Base-by-base conservation (phyloP, 164 flowering plant species). In the Dillenia suffruticosa region DNA sequence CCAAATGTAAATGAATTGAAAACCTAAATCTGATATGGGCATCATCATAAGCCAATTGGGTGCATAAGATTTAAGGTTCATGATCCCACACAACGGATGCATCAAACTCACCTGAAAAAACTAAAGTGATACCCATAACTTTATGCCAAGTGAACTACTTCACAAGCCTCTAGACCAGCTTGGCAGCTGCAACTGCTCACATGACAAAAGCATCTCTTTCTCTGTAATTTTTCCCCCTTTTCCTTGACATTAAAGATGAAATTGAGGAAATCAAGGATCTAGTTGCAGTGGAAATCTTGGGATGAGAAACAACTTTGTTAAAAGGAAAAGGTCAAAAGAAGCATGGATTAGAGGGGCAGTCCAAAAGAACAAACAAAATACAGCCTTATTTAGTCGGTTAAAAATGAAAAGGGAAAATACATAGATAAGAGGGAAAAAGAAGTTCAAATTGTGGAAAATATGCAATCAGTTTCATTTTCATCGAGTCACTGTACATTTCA, bases 131-230 rank as follows among this genome's bases (percentile, higher is more conserved):
- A 9, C 22, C 22, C 55, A 52, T n/a, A n/a, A 52, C 55, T 52
- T 15, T 52, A 13, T 50, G 40, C 5, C 3, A 32, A 32, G 40
- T 32, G 40, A 32, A 32, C 40, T 32, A 32, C 40, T 32, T 32
- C 40, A 32, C 40, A 32, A 32, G 40, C 7, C 40, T 26, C 40
- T 0, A 1, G 22, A 9, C 44, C 17, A 22, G 44, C 51, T 32
- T 15, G 19, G 56, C 56, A 48, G 68, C 61, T 60, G 52, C 52
- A 64, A 61, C 76, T 57, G 69, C 74, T 68, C 71, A 63, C 71
- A 66, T 67, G 70, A 24, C 16, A 16, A 51, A 2, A 56, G 64
- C 53, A 60, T 63, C 62, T 12, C 26, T 26, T 5, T 26, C 40
- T 26, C 40, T 26, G 5, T 26, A 3, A 2, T 3, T 26, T 26